These are phyloP conservation scores for Neophaeococcomyces aloes DNA, from an alignment of 2,329 filamentous ascomycete species.

Conservation along the genomic window DNA sequence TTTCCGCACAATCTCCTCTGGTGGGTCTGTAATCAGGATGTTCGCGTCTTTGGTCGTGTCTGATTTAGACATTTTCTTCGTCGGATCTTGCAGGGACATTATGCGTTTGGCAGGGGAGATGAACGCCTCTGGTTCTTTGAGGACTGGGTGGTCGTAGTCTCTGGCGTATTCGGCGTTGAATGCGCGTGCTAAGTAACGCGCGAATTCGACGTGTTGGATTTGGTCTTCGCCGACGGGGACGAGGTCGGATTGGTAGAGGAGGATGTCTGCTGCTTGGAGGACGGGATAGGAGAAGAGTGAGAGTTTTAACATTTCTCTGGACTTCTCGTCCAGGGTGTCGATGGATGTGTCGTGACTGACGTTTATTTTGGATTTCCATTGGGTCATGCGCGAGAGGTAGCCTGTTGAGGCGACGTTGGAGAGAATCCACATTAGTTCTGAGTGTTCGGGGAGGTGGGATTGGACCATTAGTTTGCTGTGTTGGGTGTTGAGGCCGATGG, in stretches of 20 bases:
- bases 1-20: conserved; percentile 55
- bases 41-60: conserved; percentile 59
- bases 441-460: conserved; percentile 63
- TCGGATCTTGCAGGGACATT: conserved; percentile 76
- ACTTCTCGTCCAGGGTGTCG: conserved; percentile 43
- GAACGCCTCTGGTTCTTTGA: conserved; percentile 59
- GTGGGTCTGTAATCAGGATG: conserved; percentile 68
- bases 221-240: conserved; percentile 97
- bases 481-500: conserved; percentile 71
- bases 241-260: conserved; percentile 59
- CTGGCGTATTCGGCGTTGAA: conserved; percentile 65
- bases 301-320: conserved; percentile 56
- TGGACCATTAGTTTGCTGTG: conserved; percentile 73
- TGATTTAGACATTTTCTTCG: conserved; percentile 88
- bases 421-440: conserved; percentile 94
- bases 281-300: conserved; percentile 95
- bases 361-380: conserved; percentile 67
- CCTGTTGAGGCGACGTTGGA: conserved; percentile 86
- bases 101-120: conserved; percentile 71
- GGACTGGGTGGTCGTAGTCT: conserved; percentile 26
- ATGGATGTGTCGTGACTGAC: conserved; percentile 45
- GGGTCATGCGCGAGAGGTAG: conserved; percentile 95
- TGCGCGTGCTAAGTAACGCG: conserved; percentile 70
- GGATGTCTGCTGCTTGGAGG: conserved; percentile 85
- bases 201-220: conserved; percentile 84